Conservation (phyloP, 2,329 filamentous ascomycete genomes). For the Paecilomyces niveus region DNA sequence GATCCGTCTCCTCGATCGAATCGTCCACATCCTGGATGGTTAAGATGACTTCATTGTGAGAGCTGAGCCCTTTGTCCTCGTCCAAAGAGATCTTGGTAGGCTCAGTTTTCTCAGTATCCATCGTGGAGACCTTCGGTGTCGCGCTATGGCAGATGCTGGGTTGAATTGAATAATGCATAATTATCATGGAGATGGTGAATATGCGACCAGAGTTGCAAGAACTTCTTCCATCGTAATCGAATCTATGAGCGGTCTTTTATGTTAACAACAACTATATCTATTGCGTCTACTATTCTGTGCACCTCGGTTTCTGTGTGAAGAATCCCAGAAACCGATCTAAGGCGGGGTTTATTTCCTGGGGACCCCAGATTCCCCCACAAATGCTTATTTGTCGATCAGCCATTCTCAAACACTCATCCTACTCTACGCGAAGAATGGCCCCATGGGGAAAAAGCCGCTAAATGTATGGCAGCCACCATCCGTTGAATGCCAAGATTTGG, state of each 20-base stretch:
- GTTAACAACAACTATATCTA: neutral
- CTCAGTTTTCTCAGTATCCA: neutral
- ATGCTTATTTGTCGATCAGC: neutral
- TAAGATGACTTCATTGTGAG: conserved; percentile 1
- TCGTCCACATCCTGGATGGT: conserved; percentile 3
- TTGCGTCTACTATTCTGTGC: neutral
- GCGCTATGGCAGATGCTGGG: neutral
- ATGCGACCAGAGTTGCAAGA: neutral
- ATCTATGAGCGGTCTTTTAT: neutral
- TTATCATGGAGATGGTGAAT: neutral
- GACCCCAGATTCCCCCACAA: neutral
- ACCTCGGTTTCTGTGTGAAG: neutral
- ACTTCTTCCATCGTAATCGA: no score
- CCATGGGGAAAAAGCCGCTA: neutral
- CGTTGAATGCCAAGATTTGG: neutral
- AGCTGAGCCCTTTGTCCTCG: conserved; percentile 1
- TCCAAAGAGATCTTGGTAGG: conserved; percentile 14
- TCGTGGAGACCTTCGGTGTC: neutral
- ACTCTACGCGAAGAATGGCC: neutral
- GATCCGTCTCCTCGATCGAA: conserved; percentile 9
- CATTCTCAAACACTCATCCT: neutral
- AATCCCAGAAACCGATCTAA: neutral
- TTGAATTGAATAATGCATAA: neutral
- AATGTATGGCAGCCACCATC: neutral
- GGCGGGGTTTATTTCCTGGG: neutral